phyloP scores from a whole-genome alignment of 306 rosid species.

The Quercus alba region DNA sequence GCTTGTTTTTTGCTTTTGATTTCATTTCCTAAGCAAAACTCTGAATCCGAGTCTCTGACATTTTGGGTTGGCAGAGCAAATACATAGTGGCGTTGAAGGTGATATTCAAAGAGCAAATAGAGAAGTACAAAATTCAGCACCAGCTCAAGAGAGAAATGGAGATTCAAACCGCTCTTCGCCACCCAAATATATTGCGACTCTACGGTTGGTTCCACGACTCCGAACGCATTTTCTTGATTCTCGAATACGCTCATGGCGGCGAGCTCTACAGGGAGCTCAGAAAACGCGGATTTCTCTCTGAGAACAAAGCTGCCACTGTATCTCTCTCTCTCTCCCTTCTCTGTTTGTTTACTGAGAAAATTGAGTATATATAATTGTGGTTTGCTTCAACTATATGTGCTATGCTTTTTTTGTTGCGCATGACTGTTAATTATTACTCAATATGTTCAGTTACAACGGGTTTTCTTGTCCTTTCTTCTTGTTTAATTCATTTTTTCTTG shows the following conservation, averaged over 20 bases:
- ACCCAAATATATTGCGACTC: constrained; percentile 65
- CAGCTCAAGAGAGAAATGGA: constrained; percentile 84
- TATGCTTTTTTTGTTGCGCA: neutral
- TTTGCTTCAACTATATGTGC: neutral
- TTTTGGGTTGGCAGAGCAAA: constrained; percentile 48
- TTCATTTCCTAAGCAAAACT: neutral
- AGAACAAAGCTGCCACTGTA: constrained; percentile 79
- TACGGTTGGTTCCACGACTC: constrained; percentile 84
- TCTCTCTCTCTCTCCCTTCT: neutral
- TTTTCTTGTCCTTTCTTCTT: neutral
- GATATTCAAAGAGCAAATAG: constrained; percentile 68
- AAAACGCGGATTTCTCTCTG: constrained; percentile 41
- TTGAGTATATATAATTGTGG: neutral
- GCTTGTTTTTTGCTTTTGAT: no score
- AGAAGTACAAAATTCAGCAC: constrained; percentile 62
- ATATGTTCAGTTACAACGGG: neutral
- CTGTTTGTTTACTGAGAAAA: no score
- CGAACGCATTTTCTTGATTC: constrained; percentile 72
- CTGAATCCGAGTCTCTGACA: no score
- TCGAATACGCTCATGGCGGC: constrained; percentile 84
- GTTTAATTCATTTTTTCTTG: neutral
- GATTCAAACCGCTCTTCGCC: constrained; percentile 59
- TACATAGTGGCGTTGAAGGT: constrained; percentile 76
- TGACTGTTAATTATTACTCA: neutral
- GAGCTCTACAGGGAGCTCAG: constrained; percentile 70